Evolutionary conservation across 768 basidiomycete species (phyloP).

Genomic region (Favolaschia claudopus): DNA sequence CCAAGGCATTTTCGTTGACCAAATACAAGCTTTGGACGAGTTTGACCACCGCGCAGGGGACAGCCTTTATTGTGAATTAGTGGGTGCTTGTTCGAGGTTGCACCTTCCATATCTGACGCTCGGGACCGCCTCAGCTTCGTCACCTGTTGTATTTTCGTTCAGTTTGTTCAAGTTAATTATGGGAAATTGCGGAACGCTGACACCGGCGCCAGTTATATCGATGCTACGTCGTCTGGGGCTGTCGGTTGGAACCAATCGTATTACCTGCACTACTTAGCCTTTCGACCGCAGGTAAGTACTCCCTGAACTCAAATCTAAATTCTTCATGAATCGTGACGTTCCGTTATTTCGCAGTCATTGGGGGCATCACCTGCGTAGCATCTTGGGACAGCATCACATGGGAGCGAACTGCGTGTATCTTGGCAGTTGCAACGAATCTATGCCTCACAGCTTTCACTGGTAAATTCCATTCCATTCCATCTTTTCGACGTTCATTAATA

Average conservation of each 20-base stretch:
- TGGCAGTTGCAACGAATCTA: conserved; percentile 10
- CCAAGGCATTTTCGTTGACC: too few relatives aligned
- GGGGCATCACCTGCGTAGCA: too few relatives aligned
- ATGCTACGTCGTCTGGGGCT: conserved; percentile 11
- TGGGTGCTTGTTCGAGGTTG: conserved; percentile 1
- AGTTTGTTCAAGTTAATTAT: conserved; percentile 2
- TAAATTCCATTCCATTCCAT: conserved; percentile 9
- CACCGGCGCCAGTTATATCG: conserved; percentile 4
- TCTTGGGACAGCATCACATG: too few relatives aligned
- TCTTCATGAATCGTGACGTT: too few relatives aligned
- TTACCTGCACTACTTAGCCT: conserved; percentile 7
- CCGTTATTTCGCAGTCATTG: too few relatives aligned
- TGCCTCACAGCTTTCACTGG: conserved; percentile 8
- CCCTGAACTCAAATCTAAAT: too few relatives aligned
- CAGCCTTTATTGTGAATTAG: not conserved
- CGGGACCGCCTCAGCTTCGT: conserved; percentile 2
- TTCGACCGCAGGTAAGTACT: conserved; percentile 1
- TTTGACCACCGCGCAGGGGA: not conserved
- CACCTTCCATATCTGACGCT: not conserved
- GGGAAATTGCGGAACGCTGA: conserved; percentile 1
- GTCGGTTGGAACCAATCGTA: not conserved
- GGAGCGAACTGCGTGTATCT: too few relatives aligned
- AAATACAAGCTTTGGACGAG: too few relatives aligned
- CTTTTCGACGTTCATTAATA: conserved; percentile 1
- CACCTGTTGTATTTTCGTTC: conserved; percentile 5